Conservation (phyloP, 2,329 filamentous ascomycete genomes). For the Arthroderma sp. region DNA sequence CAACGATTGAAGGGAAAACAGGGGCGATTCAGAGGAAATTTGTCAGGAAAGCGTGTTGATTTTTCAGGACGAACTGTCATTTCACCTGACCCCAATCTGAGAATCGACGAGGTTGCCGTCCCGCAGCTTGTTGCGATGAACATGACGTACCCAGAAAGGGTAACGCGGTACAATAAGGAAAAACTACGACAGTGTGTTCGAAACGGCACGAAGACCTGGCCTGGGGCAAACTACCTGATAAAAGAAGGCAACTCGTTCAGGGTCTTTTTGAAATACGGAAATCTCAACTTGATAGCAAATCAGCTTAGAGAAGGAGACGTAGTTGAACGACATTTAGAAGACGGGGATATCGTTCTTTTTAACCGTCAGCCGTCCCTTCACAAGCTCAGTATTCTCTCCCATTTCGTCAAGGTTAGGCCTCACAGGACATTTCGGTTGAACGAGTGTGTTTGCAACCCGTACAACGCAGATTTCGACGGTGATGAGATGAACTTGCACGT, state of each 20-base stretch:
- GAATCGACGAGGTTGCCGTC: slow-evolving; percentile 86
- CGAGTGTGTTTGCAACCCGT: slow-evolving; percentile 94
- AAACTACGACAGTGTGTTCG: slow-evolving; percentile 63
- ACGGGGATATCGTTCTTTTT: slow-evolving; percentile 92
- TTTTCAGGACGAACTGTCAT: slow-evolving; percentile 97
- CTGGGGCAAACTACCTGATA: slow-evolving; percentile 72
- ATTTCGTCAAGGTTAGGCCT: slow-evolving; percentile 82
- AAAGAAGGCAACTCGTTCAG: slow-evolving; percentile 57
- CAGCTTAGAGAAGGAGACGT: slow-evolving; percentile 71
- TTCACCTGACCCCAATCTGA: slow-evolving; percentile 87
- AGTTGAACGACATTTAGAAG: slow-evolving; percentile 87
- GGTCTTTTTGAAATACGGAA: slow-evolving; percentile 62
- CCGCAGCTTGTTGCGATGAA: slow-evolving; percentile 89
- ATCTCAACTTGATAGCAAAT: slow-evolving; percentile 58
- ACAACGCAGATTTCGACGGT: slow-evolving; percentile 98
- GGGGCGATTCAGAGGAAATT: slow-evolving; percentile 88
- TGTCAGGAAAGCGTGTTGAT: slow-evolving; percentile 96
- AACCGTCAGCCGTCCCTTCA: slow-evolving; percentile 96
- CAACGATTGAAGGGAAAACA: slow-evolving; percentile 95
- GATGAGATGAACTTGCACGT: slow-evolving; percentile 99
- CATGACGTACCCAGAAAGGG: slow-evolving; percentile 85
- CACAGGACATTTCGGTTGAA: slow-evolving; percentile 95
- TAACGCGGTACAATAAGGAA: slow-evolving; percentile 70
- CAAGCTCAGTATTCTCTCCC: slow-evolving; percentile 96
- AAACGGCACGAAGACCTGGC: slow-evolving; percentile 68